Conservation (phyloP, 2,329 filamentous ascomycete species). For the Ambrosiella beaveri region DNA sequence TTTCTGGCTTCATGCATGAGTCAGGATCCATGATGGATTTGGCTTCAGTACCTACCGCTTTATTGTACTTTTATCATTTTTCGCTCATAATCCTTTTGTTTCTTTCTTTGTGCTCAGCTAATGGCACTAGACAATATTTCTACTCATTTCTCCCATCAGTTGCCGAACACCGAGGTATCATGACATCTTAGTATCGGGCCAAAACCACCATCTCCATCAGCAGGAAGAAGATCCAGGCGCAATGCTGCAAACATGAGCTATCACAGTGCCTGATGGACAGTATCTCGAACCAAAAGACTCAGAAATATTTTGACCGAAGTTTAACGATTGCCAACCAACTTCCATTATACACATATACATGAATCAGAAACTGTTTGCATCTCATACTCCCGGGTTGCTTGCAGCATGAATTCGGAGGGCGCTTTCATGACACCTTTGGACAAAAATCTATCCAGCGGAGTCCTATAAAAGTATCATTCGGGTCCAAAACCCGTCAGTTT, state of each 20-base stretch:
- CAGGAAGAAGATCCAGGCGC: neutral
- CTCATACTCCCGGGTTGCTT: conserved; percentile 4
- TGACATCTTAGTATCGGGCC: too few relatives aligned
- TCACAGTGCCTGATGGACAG: neutral
- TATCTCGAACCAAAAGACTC: neutral
- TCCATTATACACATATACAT: neutral
- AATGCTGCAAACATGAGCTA: neutral
- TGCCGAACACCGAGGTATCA: neutral
- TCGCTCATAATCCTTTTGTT: neutral
- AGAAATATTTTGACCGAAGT: too few relatives aligned
- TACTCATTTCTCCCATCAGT: neutral
- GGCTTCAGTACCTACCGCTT: neutral
- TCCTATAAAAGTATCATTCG: neutral
- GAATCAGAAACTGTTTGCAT: neutral
- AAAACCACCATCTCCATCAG: too few relatives aligned
- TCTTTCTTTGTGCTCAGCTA: neutral
- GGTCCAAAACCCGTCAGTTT: neutral
- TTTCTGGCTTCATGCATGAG: neutral
- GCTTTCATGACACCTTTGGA: neutral
- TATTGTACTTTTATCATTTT: neutral
- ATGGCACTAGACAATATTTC: neutral
- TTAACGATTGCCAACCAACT: too few relatives aligned
- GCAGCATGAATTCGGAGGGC: neutral
- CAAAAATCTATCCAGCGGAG: conserved; percentile 5
- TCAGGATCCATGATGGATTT: neutral